Percentiles rank a stretch among this genome's conserved stretches.
Conservation (phyloP, 495 filamentous ascomycete species). For the Neurospora sp. region DNA sequence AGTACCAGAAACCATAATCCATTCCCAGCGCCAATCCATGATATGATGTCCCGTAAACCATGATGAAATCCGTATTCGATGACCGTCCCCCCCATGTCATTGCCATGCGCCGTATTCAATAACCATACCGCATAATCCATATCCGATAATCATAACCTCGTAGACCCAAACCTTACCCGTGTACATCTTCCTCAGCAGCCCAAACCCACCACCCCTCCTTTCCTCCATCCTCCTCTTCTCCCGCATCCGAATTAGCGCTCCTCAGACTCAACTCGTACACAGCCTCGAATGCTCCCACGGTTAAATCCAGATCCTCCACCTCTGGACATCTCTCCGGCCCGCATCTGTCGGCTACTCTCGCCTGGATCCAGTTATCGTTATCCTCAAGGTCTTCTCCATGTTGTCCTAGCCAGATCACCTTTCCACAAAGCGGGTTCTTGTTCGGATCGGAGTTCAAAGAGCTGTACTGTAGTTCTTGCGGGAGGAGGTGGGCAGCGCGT, state of each 20-base stretch:
- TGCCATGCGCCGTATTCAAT: not conserved
- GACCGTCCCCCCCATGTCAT: not conserved
- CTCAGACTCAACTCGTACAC: conserved; percentile 48
- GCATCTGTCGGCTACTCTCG: conserved; percentile 70
- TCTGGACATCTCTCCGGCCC: conserved; percentile 39
- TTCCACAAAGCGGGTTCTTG: conserved; percentile 59
- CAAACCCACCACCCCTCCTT: not conserved
- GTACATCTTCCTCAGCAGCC: not conserved
- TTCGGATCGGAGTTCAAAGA: conserved; percentile 48
- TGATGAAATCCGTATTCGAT: not conserved
- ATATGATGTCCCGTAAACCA: not conserved
- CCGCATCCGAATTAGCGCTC: conserved; percentile 53
- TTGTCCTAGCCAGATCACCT: conserved; percentile 47
- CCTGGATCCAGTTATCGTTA: conserved; percentile 40
- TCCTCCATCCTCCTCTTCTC: conserved; percentile 5
- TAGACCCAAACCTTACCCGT: not conserved
- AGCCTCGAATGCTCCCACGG: conserved; percentile 45
- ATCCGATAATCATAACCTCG: not conserved
- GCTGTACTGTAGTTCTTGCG: not conserved
- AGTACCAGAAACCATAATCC: not conserved
- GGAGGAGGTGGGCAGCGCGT: conserved; percentile 10
- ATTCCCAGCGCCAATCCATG: not conserved
- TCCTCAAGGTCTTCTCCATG: conserved; percentile 23
- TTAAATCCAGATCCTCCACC: conserved; percentile 58
- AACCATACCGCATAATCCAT: not conserved